Conservation (phyloP, 139 green algal genomes). For the Haematococcus lacustris region DNA sequence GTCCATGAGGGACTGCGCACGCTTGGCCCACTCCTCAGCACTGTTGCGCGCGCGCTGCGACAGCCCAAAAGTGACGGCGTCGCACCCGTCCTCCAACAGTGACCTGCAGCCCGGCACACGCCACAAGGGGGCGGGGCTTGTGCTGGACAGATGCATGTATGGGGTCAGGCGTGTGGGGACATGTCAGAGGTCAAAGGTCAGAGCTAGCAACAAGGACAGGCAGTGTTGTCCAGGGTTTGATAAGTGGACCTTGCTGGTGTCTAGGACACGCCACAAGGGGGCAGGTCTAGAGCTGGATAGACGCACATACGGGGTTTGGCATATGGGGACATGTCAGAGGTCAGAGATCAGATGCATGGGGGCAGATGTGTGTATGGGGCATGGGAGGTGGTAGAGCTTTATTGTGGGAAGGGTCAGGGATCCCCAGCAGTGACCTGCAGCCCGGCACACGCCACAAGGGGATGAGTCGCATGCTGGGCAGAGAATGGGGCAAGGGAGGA, state of each 20-base stretch:
- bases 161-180: background rate
- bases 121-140: background rate
- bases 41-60: conserved; percentile 21
- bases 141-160: background rate
- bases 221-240: background rate
- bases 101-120: conserved; percentile 4
- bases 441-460: too few species aligned
- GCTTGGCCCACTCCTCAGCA: conserved; percentile 23
- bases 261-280: too few species aligned
- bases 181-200: background rate
- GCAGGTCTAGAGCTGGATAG: background rate
- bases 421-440: too few species aligned
- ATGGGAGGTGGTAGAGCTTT: too few species aligned
- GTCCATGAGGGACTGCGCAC: conserved; percentile 15
- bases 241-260: background rate
- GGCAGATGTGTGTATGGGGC: too few species aligned
- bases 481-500: too few species aligned
- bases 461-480: too few species aligned
- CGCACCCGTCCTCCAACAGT: conserved; percentile 19
- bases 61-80: conserved; percentile 20
- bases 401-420: too few species aligned
- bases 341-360: too few species aligned
- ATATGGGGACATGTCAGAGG: too few species aligned
- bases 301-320: background rate
- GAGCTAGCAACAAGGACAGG: background rate